Evolutionary conservation across 2,329 filamentous ascomycete genomes (phyloP), one percentile per base, ranked within the genome.

Genomic region (Aureobasidium sp.): DNA sequence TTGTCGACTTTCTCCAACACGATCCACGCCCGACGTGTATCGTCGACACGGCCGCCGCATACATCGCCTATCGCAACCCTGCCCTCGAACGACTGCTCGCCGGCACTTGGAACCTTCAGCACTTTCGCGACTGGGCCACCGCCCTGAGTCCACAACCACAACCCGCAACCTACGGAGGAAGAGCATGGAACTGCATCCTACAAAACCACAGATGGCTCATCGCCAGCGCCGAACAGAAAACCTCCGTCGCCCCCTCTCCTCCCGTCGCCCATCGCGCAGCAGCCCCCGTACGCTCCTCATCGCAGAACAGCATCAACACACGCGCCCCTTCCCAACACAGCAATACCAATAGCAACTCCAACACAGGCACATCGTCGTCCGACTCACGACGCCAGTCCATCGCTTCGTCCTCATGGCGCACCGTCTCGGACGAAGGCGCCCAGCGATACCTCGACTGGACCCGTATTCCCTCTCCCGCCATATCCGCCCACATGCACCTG

Each of bases 401-500:
- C 9, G 49, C 48, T 10, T 61, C 59, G 1, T 61, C 59, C 5
- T 61, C 59, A 29, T 61, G 59, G 59, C 49, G 50, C n/a, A 61
- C 59, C 27, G 25, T 49, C 7, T 61, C 59, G 5, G 59, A 61
- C 3, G 59, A 55, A 5, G 59, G 59, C 27, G 16, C 6, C 16
- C 39, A 41, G 37, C 59, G 49, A 32, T 53, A 47, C 32, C 42
- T 61, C 42, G 59, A 61, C 32, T 61, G 59, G 59, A 55, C 51
- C 1, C 49, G 47, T 25, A 7, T 25, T 2, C 50, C 49, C 7
- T 44, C 27, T 27, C 27, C 59, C 27, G 34, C 39, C 27, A 51
- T 61, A 32, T 49, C 59, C 13, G 25, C 59, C 7, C 59, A 61
- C 27, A 57, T 61, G 34, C 49, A 61, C n/a, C 66, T 68, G 36